Conservation (phyloP, 228 moss, liverwort and hornwort genomes). For the Sphagnum magellanicum region DNA sequence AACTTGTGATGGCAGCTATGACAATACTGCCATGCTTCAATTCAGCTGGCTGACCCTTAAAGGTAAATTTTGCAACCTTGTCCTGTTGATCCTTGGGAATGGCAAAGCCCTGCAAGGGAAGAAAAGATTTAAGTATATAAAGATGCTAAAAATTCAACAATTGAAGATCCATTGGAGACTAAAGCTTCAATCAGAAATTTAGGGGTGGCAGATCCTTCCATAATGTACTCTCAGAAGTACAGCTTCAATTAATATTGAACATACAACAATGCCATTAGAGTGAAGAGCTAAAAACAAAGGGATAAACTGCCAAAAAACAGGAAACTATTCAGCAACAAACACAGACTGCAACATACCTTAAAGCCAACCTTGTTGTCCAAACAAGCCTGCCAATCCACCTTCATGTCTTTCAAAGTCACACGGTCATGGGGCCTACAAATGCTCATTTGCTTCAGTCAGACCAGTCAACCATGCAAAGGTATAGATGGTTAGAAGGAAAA, state of each 20-base stretch:
- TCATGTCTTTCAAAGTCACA: conserved; percentile 65
- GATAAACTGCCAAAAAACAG: not conserved
- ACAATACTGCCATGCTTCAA: conserved; percentile 69
- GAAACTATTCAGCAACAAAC: not conserved
- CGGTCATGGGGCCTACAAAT: conserved; percentile 68
- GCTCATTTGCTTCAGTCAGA: not conserved
- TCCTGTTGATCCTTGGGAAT: conserved; percentile 67
- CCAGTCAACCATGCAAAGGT: no score
- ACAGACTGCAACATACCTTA: conserved; percentile 30
- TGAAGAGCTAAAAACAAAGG: not conserved
- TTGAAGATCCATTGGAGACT: no score
- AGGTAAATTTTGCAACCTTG: conserved; percentile 48
- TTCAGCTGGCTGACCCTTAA: conserved; percentile 50
- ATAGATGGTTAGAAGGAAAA: no score
- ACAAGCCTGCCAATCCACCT: conserved; percentile 66
- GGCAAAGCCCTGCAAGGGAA: conserved; percentile 49
- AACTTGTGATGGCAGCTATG: conserved; percentile 82
- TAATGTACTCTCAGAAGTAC: no score
- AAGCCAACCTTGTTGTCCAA: conserved; percentile 77
- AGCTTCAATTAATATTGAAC: no score
- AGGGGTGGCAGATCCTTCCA: no score
- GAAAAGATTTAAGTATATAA: not conserved
- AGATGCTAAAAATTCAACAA: not conserved
- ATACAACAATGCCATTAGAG: no score
- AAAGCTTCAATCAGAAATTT: no score